These are phyloP conservation scores for Rhinocladiella similis DNA, from an alignment of 2,329 filamentous ascomycete genomes.

Conservation along the genomic window DNA sequence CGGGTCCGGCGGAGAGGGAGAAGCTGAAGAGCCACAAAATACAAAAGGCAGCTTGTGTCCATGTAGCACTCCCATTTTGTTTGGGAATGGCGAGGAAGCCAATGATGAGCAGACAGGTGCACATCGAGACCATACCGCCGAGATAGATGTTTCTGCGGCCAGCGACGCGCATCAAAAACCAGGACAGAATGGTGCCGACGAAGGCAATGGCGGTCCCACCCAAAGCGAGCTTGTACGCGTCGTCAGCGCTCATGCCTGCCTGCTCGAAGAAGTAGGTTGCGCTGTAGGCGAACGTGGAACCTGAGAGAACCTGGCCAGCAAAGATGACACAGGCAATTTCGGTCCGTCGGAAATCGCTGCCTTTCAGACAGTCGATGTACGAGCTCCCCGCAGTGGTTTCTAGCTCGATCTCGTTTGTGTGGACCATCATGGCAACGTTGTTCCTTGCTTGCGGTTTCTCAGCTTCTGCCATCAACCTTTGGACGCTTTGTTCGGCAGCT, in stretches of 20 bases:
- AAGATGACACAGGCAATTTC: constrained; percentile 68
- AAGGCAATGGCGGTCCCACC: constrained; percentile 47
- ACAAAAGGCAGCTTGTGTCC: constrained; percentile 27
- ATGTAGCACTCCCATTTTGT: constrained; percentile 3
- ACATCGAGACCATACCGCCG: constrained; percentile 31
- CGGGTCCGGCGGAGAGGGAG: constrained; percentile 55
- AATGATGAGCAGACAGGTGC: constrained; percentile 32
- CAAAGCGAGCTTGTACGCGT: constrained; percentile 45
- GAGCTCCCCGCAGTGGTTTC: constrained; percentile 34
- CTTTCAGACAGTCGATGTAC: constrained; percentile 82
- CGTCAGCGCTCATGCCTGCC: constrained; percentile 35
- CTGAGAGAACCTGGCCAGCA: constrained; percentile 63
- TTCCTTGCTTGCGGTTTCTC: constrained; percentile 28
- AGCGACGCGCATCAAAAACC: constrained; percentile 37
- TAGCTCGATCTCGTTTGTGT: constrained; percentile 38
- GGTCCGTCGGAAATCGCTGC: constrained; percentile 73
- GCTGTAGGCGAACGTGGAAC: constrained; percentile 63
- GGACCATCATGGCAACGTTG: constrained; percentile 38
- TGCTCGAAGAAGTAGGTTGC: constrained; percentile 57
- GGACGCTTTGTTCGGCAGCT: constrained; percentile 42
- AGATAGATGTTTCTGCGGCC: constrained; percentile 43
- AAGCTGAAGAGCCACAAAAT: constrained; percentile 36
- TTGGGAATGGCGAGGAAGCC: constrained; percentile 18
- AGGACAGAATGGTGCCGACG: constrained; percentile 35
- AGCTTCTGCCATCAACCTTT: constrained; percentile 29